These are phyloP conservation scores for Gastrodia elata DNA, from an alignment of 106 monocot genomes.

Conservation along the genomic window DNA sequence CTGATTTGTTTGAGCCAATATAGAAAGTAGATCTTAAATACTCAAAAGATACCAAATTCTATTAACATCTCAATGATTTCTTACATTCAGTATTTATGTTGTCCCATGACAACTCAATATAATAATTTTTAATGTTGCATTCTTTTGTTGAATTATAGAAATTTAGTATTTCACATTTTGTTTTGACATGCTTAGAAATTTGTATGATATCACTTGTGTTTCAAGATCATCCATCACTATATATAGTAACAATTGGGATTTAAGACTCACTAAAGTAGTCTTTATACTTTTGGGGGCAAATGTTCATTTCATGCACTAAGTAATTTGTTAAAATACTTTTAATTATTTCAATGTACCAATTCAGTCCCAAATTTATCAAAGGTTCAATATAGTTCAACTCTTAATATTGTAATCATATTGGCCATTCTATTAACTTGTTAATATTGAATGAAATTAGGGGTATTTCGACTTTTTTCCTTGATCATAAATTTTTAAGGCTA, in stretches of 20 bases:
- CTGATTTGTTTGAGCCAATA: neutral
- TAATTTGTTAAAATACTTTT: too few relatives aligned
- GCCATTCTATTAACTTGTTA: too few relatives aligned
- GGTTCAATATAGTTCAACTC: too few relatives aligned
- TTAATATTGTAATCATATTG: too few relatives aligned
- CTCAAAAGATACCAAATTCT: neutral
- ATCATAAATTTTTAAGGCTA: too few relatives aligned
- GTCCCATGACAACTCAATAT: neutral
- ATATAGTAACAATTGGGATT: neutral
- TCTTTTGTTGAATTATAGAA: neutral
- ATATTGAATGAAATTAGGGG: too few relatives aligned
- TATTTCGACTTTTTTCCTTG: too few relatives aligned
- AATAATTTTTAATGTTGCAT: neutral
- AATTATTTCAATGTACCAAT: too few relatives aligned
- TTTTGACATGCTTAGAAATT: slow-evolving; percentile 2
- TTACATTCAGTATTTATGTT: neutral
- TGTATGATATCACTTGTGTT: neutral
- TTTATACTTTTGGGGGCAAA: neutral
- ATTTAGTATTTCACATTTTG: neutral
- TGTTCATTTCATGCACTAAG: neutral
- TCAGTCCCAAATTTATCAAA: too few relatives aligned
- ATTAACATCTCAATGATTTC: neutral
- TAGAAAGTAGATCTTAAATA: neutral
- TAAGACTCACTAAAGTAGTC: neutral
- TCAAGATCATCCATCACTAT: neutral